A percentile compares a stretch with the other conserved stretches of the same genome.
phyloP scores from a whole-genome alignment of 2,329 filamentous ascomycete genomes.

The Dactylellina leptospora region DNA sequence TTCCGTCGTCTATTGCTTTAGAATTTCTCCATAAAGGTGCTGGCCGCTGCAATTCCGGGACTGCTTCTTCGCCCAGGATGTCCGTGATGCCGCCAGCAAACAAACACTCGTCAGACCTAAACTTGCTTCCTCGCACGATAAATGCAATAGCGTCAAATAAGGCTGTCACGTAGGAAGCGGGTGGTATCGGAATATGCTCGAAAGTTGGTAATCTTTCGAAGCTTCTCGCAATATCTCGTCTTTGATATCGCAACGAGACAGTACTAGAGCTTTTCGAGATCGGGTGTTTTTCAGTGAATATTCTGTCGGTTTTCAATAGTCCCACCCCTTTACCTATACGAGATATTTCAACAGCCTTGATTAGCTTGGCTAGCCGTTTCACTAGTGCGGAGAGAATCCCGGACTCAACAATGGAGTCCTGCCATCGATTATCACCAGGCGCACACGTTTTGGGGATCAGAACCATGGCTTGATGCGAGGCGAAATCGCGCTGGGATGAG shows the following conservation, averaged over 20 bases:
- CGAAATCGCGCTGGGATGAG: conserved; percentile 72
- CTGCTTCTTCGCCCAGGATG: conserved; percentile 45
- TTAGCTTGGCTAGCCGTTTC: conserved; percentile 74
- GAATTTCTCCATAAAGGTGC: conserved; percentile 36
- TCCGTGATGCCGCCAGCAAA: conserved; percentile 63
- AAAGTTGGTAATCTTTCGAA: conserved; percentile 14
- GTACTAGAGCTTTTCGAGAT: conserved; percentile 46
- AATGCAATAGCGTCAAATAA: conserved; percentile 80
- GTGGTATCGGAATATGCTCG: conserved; percentile 65
- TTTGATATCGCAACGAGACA: conserved; percentile 65
- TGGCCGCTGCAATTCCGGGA: conserved; percentile 10
- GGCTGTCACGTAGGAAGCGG: conserved; percentile 70
- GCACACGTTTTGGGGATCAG: conserved; percentile 62
- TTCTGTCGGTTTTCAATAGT: conserved; percentile 25
- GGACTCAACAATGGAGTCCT: conserved; percentile 73
- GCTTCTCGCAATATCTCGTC: conserved; percentile 63
- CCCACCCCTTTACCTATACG: conserved; percentile 25
- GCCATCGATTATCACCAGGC: conserved; percentile 58
- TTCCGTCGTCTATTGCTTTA: conserved; percentile 23
- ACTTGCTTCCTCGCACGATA: conserved; percentile 76
- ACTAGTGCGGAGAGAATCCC: conserved; percentile 83
- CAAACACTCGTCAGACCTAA: conserved; percentile 74
- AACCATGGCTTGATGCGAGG: conserved; percentile 69
- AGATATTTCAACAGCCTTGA: conserved; percentile 64
- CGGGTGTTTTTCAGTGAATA: conserved; percentile 70